Evolutionary conservation across 371 early-diverging fungal genomes (phyloP), one percentile per base, ranked within the genome.

Genomic region (Edhazardia aedis): DNA sequence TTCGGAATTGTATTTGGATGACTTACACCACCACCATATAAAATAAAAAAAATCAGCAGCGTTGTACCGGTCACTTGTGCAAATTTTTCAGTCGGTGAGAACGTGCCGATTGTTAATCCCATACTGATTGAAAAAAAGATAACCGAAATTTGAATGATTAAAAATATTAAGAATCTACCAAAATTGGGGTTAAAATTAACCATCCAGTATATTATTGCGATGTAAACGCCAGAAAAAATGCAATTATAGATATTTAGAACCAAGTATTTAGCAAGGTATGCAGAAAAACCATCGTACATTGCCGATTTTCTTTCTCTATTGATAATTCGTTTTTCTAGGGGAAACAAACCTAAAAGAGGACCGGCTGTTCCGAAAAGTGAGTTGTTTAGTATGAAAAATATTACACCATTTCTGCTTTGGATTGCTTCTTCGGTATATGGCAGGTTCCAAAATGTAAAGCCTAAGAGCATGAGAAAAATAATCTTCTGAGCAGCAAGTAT

Each of bases 271-370:
- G 76, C 72, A 26, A 72, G 21, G 51, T 58, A 78, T n/a, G 70
- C 75, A 7, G 64, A 42, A 22, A 65, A 54, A 7, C 74, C 64
- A 6, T 68, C 36, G 63, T 76, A 78, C 14, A 71, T 55, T 7
- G 75, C 75, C 27, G 70, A 56, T 14, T 70, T 68, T 19, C 76
- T 62, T 53, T 78, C 78, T 21, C 75, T 59, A n/a, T 58, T 63
- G 43, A 77, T 70, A 51, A 77, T 73, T 27, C 47, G 47, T 39
- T 71, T 66, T 39, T 75, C 63, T n/a, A 38, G 6, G 0, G 70
- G 63, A 37, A 73, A 72, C 23, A 64, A 52, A 25, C 51, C 68
- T 38, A 74, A 65, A 14, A 67, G 50, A 11, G 76, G 75, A 63
- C 66, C 68, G 7, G 71, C 59, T 26, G 64, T 67, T 21, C 70